Conservation (phyloP, 352 stramenopile genomes). For the Globisporangium nodosum region DNA sequence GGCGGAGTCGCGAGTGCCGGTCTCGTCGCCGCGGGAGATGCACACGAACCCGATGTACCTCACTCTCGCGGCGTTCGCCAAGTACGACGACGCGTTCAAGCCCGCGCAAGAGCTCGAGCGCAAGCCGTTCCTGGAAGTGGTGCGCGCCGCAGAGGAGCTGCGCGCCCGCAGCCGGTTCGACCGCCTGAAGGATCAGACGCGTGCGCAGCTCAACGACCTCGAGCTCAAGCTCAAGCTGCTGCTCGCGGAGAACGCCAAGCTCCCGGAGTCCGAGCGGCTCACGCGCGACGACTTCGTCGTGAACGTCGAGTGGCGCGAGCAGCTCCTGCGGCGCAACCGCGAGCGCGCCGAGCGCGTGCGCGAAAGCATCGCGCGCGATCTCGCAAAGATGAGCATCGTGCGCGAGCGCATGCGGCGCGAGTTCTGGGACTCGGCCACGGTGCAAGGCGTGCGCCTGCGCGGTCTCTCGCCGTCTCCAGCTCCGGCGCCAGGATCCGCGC, state of each 20-base stretch:
- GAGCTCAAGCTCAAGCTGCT: slow-evolving; percentile 61
- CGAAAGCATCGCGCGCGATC: slow-evolving; percentile 58
- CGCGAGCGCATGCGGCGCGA: slow-evolving; percentile 85
- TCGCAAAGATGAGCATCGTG: slow-evolving; percentile 74
- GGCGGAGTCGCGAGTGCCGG: slow-evolving; percentile 15
- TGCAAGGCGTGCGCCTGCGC: slow-evolving; percentile 55
- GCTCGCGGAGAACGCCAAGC: slow-evolving; percentile 61
- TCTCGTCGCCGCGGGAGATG: slow-evolving; percentile 1
- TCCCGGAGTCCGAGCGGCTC: slow-evolving; percentile 67
- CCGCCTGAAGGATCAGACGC: slow-evolving; percentile 58
- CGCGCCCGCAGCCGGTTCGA: slow-evolving; percentile 55
- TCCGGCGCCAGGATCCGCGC: not conserved
- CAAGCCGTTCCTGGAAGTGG: slow-evolving; percentile 37
- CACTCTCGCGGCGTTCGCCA: slow-evolving; percentile 57
- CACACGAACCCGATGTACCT: slow-evolving; percentile 54
- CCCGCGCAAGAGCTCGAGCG: slow-evolving; percentile 33
- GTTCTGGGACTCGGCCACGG: slow-evolving; percentile 85
- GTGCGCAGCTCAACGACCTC: slow-evolving; percentile 53
- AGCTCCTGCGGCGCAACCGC: slow-evolving; percentile 43
- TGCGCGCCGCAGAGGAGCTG: slow-evolving; percentile 26
- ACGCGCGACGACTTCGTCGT: slow-evolving; percentile 87
- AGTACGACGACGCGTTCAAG: slow-evolving; percentile 62
- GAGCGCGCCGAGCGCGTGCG: slow-evolving; percentile 52
- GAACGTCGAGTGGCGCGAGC: slow-evolving; percentile 72
- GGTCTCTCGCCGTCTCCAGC: slow-evolving; percentile 30